Conservation (phyloP, 768 basidiomycete genomes). For the Lentinula boryana region DNA sequence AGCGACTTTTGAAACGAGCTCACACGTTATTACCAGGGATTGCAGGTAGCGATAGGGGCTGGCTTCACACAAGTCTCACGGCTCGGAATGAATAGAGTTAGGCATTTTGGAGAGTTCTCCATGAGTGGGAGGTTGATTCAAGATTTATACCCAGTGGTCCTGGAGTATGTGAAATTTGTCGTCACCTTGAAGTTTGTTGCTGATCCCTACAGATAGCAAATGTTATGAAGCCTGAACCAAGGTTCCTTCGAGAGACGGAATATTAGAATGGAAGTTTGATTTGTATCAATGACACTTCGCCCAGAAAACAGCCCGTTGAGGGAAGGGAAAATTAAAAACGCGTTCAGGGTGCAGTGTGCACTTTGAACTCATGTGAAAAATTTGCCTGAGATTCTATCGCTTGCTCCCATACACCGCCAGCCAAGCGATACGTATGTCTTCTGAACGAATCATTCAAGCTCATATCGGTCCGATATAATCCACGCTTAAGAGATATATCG, state of each 20-base stretch:
- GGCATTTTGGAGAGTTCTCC: too few relatives aligned
- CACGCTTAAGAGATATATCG: neutral
- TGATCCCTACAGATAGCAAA: neutral
- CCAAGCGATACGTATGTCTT: neutral
- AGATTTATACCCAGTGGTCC: neutral
- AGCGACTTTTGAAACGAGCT: too few relatives aligned
- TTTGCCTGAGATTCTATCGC: neutral
- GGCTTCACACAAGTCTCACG: too few relatives aligned
- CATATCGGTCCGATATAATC: neutral
- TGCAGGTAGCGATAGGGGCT: too few relatives aligned
- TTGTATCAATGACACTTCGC: too few relatives aligned
- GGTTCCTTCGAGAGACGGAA: too few relatives aligned
- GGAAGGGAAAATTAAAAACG: neutral
- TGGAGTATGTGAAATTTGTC: neutral
- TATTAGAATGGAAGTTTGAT: too few relatives aligned
- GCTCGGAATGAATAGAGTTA: too few relatives aligned
- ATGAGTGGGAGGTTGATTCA: neutral
- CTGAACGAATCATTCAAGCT: neutral
- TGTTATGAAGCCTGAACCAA: too few relatives aligned
- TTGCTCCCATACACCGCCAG: neutral
- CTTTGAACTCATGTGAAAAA: too few relatives aligned
- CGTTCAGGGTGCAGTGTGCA: neutral
- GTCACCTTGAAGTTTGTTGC: neutral
- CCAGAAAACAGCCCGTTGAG: too few relatives aligned
- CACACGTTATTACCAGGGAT: too few relatives aligned